A percentile compares a stretch with the other conserved stretches of the same genome.
Evolutionary conservation across 2,329 filamentous ascomycete species (phyloP).

Genomic region (Cladosporium halotolerans): DNA sequence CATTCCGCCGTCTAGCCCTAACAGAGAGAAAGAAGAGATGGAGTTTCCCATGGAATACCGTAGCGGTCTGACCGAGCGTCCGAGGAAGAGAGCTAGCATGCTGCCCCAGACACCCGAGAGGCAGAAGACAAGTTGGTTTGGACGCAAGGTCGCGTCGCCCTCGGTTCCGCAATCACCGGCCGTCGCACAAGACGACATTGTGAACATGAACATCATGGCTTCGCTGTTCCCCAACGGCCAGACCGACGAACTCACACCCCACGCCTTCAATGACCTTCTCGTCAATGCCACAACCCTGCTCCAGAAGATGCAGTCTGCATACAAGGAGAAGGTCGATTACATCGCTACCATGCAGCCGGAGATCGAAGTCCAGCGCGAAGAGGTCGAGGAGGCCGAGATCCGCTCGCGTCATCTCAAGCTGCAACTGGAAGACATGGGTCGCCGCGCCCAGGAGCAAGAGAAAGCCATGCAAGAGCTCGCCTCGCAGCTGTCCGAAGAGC

Average conservation of each 20-base stretch:
- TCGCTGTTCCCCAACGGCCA: constrained; percentile 50
- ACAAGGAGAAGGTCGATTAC: constrained; percentile 46
- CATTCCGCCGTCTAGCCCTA: constrained; percentile 23
- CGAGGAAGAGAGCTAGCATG: constrained; percentile 15
- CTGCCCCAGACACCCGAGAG: constrained; percentile 6
- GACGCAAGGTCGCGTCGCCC: constrained; percentile 20
- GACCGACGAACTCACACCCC: constrained; percentile 43
- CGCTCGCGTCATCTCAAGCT: constrained; percentile 52
- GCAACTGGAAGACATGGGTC: constrained; percentile 56
- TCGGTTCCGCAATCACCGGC: constrained; percentile 9
- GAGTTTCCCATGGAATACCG: constrained; percentile 33
- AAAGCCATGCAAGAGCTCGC: constrained; percentile 48
- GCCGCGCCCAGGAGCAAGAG: constrained; percentile 50
- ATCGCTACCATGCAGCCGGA: constrained; percentile 49
- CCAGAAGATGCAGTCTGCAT: constrained; percentile 50
- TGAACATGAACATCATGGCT: constrained; percentile 49
- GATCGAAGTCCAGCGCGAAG: constrained; percentile 53
- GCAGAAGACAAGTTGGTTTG: constrained; percentile 28
- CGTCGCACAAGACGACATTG: constrained; percentile 41
- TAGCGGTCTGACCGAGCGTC: constrained; percentile 28
- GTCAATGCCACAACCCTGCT: constrained; percentile 51
- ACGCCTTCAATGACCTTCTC: constrained; percentile 52
- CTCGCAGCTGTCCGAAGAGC: constrained; percentile 41
- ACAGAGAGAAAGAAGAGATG: constrained; percentile 24
- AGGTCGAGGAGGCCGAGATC: constrained; percentile 55